Conservation (phyloP, 306 rosid genomes). For the Begonia fuchsioides region DNA sequence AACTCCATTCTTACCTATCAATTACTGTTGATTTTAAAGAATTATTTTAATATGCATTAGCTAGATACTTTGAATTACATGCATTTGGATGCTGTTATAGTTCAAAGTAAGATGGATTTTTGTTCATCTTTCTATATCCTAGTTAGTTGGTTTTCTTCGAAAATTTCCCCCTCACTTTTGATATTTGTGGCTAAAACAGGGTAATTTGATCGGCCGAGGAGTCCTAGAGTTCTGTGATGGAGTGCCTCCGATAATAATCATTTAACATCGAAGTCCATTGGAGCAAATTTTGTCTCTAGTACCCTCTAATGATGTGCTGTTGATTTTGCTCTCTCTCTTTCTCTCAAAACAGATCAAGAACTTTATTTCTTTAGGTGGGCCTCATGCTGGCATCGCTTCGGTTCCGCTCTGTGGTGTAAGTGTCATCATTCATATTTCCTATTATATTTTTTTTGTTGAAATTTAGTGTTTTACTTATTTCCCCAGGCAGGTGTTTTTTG, state of each 20-base stretch:
- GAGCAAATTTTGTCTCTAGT: slow-evolving; percentile 1
- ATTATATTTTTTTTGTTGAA: not conserved
- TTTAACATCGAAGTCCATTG: slow-evolving; percentile 2
- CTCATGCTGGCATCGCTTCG: slow-evolving; percentile 89
- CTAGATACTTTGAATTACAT: too few species aligned
- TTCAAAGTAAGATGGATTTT: too few species aligned
- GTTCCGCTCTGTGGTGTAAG: slow-evolving; percentile 96
- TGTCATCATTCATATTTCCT: slow-evolving; percentile 6
- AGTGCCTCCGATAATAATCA: slow-evolving; percentile 61
- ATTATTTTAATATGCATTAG: too few species aligned
- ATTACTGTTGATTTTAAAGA: not conserved
- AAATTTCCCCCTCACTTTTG: too few species aligned
- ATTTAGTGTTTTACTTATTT: slow-evolving; percentile 4
- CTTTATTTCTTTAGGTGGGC: slow-evolving; percentile 72
- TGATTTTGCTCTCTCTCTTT: not conserved
- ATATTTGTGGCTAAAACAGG: slow-evolving; percentile 22
- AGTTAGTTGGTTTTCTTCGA: too few species aligned
- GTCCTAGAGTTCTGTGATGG: slow-evolving; percentile 66
- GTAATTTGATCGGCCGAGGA: slow-evolving; percentile 65
- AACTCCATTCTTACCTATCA: not conserved
- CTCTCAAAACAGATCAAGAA: slow-evolving; percentile 56
- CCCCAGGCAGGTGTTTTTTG: slow-evolving; percentile 49
- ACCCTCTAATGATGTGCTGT: too few species aligned
- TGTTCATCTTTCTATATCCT: too few species aligned
- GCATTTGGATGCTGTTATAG: too few species aligned